Percentiles rank a stretch among this genome's conserved stretches.
These are phyloP conservation scores for Suillus bovinus DNA, from an alignment of 768 basidiomycete species.

Conservation along the genomic window DNA sequence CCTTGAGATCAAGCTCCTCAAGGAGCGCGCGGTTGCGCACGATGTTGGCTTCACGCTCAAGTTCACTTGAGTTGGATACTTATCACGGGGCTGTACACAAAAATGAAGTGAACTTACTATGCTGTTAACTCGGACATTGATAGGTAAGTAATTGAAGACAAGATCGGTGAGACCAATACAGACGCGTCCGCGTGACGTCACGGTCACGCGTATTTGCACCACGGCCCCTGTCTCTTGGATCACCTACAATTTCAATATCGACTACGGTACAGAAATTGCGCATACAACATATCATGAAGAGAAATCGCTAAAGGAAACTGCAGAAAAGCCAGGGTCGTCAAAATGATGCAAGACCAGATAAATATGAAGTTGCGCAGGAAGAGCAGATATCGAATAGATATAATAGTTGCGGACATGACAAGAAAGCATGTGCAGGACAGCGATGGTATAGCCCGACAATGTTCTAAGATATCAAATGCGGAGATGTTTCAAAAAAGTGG, in stretches of 20 bases:
- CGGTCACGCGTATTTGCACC: constrained; percentile 20
- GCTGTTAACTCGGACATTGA: constrained; percentile 47
- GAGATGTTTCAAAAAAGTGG: constrained; percentile 10
- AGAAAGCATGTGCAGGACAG: constrained; percentile 19
- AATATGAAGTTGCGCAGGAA: constrained; percentile 8
- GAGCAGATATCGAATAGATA: constrained; percentile 17
- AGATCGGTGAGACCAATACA: not conserved
- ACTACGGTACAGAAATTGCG: constrained; percentile 19
- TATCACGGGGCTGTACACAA: not conserved
- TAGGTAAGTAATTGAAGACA: not conserved
- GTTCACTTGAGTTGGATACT: constrained; percentile 44
- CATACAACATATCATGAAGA: constrained; percentile 24
- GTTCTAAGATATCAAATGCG: constrained; percentile 29
- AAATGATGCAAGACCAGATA: constrained; percentile 3
- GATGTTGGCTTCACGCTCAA: constrained; percentile 79
- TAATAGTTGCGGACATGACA: constrained; percentile 13
- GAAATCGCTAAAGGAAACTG: constrained; percentile 17
- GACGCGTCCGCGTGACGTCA: constrained; percentile 36
- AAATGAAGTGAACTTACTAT: constrained; percentile 42
- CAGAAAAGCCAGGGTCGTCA: constrained; percentile 4
- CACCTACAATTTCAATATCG: not conserved
- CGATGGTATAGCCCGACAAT: constrained; percentile 22
- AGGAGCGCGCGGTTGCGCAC: constrained; percentile 77
- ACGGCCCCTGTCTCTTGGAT: no score
- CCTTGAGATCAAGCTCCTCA: constrained; percentile 67